Base-by-base conservation (phyloP, 2,329 filamentous ascomycete genomes). In the Coniochaeta hoffmannii region DNA sequence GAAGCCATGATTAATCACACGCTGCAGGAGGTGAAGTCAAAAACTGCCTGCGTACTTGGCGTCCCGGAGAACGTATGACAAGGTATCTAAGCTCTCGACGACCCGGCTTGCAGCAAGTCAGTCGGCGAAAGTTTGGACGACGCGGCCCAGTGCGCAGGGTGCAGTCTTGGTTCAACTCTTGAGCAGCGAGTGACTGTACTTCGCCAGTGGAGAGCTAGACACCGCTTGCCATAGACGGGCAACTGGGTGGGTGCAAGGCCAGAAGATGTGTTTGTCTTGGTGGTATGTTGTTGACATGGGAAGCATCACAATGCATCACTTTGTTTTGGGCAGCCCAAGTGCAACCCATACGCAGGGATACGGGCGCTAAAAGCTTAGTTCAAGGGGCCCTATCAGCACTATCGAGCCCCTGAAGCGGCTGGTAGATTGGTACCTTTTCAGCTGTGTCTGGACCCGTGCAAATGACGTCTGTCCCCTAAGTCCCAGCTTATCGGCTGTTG, bases 1-100 rank as follows among this genome's bases (percentile, higher is more conserved):
- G 41, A 46, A 31, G 80, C 80, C 61, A 74, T 74, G 62, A 62
- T 69, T n/a, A 31, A 30, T 22, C 26, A 34, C 49, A 19, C 10
- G 2, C 46, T 7, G n/a, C 19, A 22, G 10, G 12, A 4, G 5
- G 10, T 17, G 17, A n/a, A 41, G 17, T 28, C 22, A 46, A n/a
- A 28, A 46, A 1, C 12, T 17, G 24, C 4, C 12, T 24, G 36
- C 41, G 8, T 26, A 2, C 24, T 28, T 46, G 22, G 41, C 41
- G 41, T n/a, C n/a, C n/a, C n/a, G 26, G 41, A 26, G 41, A 28
- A 15, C 19, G 8, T n/a, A 28, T 46, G 22, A 12, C 15, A 46
- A 36, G 4, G 41, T n/a, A 28, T 46, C 41, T n/a, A 22, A 41
- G 41, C 14, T 28, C 22, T 46, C 22, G 22, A 28, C 9, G 12